phyloP scores from a whole-genome alignment of 306 rosid genomes.

The Corylus heterophylla region DNA sequence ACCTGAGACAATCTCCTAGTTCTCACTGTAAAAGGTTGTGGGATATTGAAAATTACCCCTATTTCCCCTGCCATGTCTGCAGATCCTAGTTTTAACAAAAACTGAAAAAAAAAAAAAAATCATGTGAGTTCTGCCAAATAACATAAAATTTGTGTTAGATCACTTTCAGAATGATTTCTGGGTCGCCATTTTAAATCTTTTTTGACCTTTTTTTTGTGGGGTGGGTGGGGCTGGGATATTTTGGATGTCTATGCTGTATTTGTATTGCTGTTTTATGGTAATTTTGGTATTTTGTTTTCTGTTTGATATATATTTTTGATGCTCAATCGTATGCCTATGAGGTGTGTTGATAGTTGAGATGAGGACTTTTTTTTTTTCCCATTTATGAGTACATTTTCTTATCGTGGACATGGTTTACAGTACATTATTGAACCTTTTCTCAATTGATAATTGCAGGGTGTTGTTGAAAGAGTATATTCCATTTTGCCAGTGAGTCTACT shows the following conservation, averaged over 20 bases:
- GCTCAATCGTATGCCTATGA: neutral
- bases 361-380: neutral
- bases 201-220: no score
- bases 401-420: neutral
- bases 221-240: neutral
- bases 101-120: conserved; percentile 35
- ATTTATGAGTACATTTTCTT: neutral
- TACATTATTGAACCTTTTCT: neutral
- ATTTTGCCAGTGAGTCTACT: conserved; percentile 22
- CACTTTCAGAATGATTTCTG: neutral
- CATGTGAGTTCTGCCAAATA: conserved; percentile 27
- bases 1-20: conserved; percentile 76
- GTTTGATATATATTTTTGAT: neutral
- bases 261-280: neutral
- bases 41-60: conserved; percentile 71
- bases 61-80: conserved; percentile 78
- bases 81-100: conserved; percentile 60
- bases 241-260: neutral
- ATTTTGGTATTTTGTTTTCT: neutral
- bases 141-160: conserved; percentile 5
- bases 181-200: no score
- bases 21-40: conserved; percentile 87
- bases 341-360: neutral
- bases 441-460: conserved; percentile 29
- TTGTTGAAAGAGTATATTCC: conserved; percentile 13